Percentiles rank a stretch among this genome's conserved stretches.
These are phyloP conservation scores for Davidsoniella virescens DNA, from an alignment of 2,329 filamentous ascomycete species.

Conservation along the genomic window DNA sequence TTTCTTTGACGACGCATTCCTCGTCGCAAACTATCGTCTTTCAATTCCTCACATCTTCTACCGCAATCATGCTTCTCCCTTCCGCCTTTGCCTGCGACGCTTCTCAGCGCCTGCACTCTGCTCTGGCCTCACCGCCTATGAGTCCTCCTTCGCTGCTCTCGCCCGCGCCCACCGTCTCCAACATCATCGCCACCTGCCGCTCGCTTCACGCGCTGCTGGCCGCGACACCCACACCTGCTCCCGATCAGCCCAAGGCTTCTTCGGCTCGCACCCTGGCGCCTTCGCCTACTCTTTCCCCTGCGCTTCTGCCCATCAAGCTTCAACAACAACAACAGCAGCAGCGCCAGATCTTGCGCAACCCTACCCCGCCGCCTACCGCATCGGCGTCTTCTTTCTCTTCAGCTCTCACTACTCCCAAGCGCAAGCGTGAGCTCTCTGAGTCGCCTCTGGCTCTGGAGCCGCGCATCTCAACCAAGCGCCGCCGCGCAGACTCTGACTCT, in stretches of 20 bases:
- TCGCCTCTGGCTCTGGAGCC: conserved; percentile 6
- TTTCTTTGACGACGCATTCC: neutral
- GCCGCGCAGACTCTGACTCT: conserved; percentile 28
- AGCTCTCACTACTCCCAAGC: conserved; percentile 38
- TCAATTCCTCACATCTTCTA: neutral
- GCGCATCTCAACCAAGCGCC: conserved; percentile 31
- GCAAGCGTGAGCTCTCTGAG: conserved; percentile 11
- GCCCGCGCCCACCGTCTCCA: conserved; percentile 22
- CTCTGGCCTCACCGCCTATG: conserved; percentile 41
- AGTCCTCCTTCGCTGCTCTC: conserved; percentile 26
- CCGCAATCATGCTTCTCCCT: conserved; percentile 37
- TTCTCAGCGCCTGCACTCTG: conserved; percentile 32
- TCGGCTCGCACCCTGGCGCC: conserved; percentile 1
- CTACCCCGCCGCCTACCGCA: conserved; percentile 26
- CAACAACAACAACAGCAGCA: conserved; percentile 1
- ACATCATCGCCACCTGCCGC: conserved; percentile 43
- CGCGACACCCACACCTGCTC: conserved; percentile 19
- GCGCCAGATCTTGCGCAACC: conserved; percentile 19
- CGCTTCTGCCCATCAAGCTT: conserved; percentile 3
- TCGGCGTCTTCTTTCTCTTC: conserved; percentile 24
- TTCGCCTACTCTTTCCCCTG: conserved; percentile 1
- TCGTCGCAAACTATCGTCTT: neutral
- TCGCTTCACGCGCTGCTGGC: conserved; percentile 43
- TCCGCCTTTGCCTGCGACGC: conserved; percentile 42
- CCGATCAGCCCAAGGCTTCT: neutral